These are phyloP conservation scores for Nicotiana otophora DNA, from an alignment of 257 asterid species.

Conservation along the genomic window DNA sequence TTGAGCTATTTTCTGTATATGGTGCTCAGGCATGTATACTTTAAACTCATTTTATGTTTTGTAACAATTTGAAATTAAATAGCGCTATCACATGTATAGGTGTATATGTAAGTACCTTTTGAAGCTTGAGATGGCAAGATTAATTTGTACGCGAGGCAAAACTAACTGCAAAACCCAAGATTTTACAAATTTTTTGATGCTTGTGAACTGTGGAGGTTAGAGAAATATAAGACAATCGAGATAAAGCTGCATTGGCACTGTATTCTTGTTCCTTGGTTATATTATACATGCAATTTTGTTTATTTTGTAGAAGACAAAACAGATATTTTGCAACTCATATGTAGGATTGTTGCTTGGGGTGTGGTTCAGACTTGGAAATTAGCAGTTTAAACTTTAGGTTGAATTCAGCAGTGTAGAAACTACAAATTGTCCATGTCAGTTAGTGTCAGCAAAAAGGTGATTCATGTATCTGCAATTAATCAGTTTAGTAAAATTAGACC, in stretches of 20 bases:
- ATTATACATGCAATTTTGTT: background rate
- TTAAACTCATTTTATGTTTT: background rate
- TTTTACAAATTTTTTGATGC: background rate
- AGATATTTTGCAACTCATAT: background rate
- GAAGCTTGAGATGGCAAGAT: background rate
- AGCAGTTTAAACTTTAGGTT: background rate
- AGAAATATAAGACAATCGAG: background rate
- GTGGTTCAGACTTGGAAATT: background rate
- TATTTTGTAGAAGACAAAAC: background rate
- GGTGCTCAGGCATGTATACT: slow-evolving; percentile 65
- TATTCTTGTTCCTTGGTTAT: background rate
- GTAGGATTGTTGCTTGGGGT: background rate
- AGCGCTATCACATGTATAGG: too few relatives aligned
- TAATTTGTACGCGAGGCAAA: background rate
- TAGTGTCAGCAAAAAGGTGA: background rate
- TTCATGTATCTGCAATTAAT: background rate
- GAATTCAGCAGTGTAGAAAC: background rate
- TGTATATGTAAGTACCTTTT: background rate
- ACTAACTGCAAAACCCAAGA: background rate
- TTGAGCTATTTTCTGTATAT: slow-evolving; percentile 62
- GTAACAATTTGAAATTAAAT: background rate
- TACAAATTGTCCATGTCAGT: background rate
- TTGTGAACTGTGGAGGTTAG: background rate
- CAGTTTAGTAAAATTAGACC: background rate
- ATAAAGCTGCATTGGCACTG: background rate